Conservation (phyloP, 371 early-diverging fungal genomes). For the Dentiscutata heterogama region DNA sequence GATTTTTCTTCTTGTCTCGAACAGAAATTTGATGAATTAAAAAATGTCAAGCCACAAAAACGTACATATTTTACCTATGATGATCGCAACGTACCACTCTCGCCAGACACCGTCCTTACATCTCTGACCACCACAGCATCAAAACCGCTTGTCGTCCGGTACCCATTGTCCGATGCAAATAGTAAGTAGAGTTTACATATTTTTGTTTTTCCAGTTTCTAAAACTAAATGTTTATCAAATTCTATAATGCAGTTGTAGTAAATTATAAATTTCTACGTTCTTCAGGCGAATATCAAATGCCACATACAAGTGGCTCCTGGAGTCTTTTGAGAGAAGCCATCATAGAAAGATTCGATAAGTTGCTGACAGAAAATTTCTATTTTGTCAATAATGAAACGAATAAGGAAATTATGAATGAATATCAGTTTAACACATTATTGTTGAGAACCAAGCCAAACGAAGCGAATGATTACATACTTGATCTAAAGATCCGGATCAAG, state of each 20-base stretch:
- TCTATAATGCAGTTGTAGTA: conserved; percentile 34
- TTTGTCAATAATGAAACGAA: conserved; percentile 22
- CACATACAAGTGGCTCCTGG: conserved; percentile 33
- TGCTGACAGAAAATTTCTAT: conserved; percentile 11
- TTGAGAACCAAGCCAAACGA: not conserved
- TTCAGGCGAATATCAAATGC: not conserved
- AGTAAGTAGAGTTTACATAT: conserved; percentile 36
- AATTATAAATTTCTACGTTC: not conserved
- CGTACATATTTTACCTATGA: conserved; percentile 16
- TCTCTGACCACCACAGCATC: not conserved
- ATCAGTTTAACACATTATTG: conserved; percentile 21
- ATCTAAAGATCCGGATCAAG: conserved; percentile 7
- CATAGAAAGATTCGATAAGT: not conserved
- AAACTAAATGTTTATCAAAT: conserved; percentile 29
- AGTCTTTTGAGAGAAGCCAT: not conserved
- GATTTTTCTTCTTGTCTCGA: conserved; percentile 6
- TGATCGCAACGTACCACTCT: not conserved
- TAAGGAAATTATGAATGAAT: not conserved
- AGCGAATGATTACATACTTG: not conserved
- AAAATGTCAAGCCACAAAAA: not conserved
- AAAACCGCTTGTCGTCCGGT: conserved; percentile 26
- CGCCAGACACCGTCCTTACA: not conserved
- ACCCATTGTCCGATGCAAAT: not conserved
- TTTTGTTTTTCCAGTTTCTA: conserved; percentile 23
- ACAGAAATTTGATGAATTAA: not conserved